A percentile compares a stretch with the other conserved stretches of the same genome.
These are phyloP conservation scores for Leccinum ponderosum DNA, from an alignment of 1,284 basidiomycete genomes.

Conservation along the genomic window DNA sequence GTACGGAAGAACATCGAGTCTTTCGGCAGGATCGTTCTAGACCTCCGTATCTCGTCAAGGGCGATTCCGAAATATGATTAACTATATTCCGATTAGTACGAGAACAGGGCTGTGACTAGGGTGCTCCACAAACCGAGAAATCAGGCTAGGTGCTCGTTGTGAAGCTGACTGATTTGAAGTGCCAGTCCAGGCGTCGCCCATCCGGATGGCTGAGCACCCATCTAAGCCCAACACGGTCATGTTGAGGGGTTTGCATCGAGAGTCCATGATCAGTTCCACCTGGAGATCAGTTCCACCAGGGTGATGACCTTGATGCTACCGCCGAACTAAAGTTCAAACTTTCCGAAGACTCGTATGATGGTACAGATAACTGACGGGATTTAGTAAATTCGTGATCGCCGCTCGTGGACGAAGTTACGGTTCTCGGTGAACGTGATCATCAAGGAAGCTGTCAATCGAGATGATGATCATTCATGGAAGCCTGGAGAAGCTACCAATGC, in stretches of 20 bases:
- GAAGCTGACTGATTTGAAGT: slow-evolving; percentile 17
- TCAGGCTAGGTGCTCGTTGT: slow-evolving; percentile 16
- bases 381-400: background rate
- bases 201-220: slow-evolving; percentile 20
- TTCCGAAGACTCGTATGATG: slow-evolving; percentile 32
- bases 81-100: slow-evolving; percentile 52
- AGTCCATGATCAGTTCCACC: slow-evolving; percentile 34
- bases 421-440: slow-evolving; percentile 16
- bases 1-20: slow-evolving; percentile 48
- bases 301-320: slow-evolving; percentile 37
- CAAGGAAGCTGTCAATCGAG: slow-evolving; percentile 2
- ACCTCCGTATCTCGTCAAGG: slow-evolving; percentile 43
- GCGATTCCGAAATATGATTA: slow-evolving; percentile 48
- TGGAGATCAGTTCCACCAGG: slow-evolving; percentile 36
- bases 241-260: slow-evolving; percentile 22
- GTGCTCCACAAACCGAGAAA: slow-evolving; percentile 29
- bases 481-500: slow-evolving; percentile 5
- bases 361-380: slow-evolving; percentile 32
- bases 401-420: background rate
- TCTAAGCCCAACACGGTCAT: slow-evolving; percentile 27
- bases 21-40: slow-evolving; percentile 35
- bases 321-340: slow-evolving; percentile 41
- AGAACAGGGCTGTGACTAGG: slow-evolving; percentile 40
- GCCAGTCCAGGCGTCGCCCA: slow-evolving; percentile 2
- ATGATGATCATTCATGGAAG: background rate